Conservation (phyloP, 2,329 filamentous ascomycete genomes). For the Lithohypha guttulata region DNA sequence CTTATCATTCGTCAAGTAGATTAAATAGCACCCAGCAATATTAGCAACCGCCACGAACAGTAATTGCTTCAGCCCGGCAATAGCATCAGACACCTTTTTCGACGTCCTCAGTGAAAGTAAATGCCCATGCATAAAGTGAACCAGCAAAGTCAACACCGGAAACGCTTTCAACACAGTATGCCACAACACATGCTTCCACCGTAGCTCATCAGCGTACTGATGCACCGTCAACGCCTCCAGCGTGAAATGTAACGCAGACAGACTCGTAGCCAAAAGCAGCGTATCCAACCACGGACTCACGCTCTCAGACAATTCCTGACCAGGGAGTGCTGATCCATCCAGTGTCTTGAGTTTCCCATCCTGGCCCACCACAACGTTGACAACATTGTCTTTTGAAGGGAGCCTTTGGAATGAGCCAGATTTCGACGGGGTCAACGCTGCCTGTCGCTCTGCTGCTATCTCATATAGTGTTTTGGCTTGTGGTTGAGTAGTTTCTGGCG, state of each 20-base stretch:
- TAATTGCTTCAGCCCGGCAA: conserved; percentile 25
- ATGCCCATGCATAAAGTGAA: conserved; percentile 37
- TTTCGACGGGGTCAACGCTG: conserved; percentile 22
- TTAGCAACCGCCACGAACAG: conserved; percentile 56
- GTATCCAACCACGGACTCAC: conserved; percentile 33
- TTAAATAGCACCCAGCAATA: conserved; percentile 62
- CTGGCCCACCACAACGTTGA: conserved; percentile 18
- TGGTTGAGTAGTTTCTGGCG: conserved; percentile 15
- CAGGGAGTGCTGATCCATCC: conserved; percentile 1
- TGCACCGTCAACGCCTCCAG: conserved; percentile 36
- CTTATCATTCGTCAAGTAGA: conserved; percentile 67
- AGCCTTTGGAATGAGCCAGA: conserved; percentile 1
- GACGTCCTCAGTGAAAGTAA: conserved; percentile 22
- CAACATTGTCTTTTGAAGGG: conserved; percentile 15
- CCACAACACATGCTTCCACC: conserved; percentile 21
- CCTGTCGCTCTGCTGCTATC: conserved; percentile 35
- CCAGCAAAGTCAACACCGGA: conserved; percentile 33
- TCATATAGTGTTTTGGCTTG: conserved; percentile 33
- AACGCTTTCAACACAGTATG: conserved; percentile 30
- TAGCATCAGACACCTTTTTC: conserved; percentile 3
- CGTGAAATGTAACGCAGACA: conserved; percentile 36
- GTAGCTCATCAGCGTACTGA: conserved; percentile 33
- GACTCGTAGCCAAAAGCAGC: conserved; percentile 32
- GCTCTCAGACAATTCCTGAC: neutral
- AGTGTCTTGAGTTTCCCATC: conserved; percentile 14